Percentiles rank a stretch among this genome's conserved stretches.
Evolutionary conservation across 1,284 basidiomycete genomes (phyloP).

Genomic region (Cutaneotrichosporon spelunceum): DNA sequence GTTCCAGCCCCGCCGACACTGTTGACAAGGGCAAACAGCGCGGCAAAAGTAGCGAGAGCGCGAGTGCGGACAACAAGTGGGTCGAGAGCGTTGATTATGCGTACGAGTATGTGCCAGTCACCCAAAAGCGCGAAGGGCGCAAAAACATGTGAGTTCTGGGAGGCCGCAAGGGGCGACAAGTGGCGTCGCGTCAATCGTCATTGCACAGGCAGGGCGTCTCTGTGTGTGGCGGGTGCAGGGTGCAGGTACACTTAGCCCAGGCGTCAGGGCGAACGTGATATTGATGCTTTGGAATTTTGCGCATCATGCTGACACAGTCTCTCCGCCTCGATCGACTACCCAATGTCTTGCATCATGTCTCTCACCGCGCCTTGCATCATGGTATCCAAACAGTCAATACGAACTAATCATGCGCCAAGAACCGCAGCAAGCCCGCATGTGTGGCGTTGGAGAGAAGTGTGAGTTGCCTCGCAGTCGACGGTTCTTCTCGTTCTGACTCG

Average conservation of each 20-base stretch:
- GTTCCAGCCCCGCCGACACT: not conserved
- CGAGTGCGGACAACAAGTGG: conserved; percentile 23
- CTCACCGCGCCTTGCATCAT: conserved; percentile 1
- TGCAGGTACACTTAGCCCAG: not conserved
- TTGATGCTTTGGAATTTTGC: not conserved
- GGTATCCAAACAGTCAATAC: conserved; percentile 59
- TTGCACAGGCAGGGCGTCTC: not conserved
- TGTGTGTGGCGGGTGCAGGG: not conserved
- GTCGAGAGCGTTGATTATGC: conserved; percentile 41
- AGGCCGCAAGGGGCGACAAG: not conserved
- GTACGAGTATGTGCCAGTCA: conserved; percentile 47
- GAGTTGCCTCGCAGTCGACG: conserved; percentile 23
- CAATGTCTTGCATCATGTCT: not conserved
- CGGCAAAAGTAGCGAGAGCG: not conserved
- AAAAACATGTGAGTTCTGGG: conserved; percentile 34
- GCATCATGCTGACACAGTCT: conserved; percentile 4
- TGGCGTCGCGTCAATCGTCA: not conserved
- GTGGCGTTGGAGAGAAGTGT: conserved; percentile 83
- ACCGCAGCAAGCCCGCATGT: conserved; percentile 83
- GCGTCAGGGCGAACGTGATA: not conserved
- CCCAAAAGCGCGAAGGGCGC: conserved; percentile 29
- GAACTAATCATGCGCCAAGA: conserved; percentile 80
- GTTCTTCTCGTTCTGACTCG: conserved; percentile 7
- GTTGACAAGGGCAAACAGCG: not conserved
- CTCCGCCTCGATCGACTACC: not conserved